Percentiles rank a stretch among this genome's conserved stretches.
Conservation (phyloP, 495 filamentous ascomycete species). For the Xylaria palmicola region DNA sequence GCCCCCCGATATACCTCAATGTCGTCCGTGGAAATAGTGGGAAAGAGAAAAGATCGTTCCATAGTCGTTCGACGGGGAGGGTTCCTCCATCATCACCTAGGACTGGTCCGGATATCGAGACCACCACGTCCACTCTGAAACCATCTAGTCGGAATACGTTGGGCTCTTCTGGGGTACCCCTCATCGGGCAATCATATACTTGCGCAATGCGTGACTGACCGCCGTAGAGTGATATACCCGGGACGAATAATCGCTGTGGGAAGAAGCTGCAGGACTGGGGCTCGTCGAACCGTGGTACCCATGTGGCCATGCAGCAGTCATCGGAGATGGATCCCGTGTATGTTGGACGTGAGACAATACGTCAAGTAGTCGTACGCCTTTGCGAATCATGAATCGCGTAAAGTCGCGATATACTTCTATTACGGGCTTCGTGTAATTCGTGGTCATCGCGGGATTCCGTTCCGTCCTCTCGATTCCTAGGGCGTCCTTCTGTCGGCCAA, state of each 20-base stretch:
- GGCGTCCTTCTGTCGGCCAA: neutral
- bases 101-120: neutral
- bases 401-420: conserved; percentile 17
- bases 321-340: conserved; percentile 5
- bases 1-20: neutral
- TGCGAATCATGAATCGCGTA: conserved; percentile 9
- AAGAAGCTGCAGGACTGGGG: conserved; percentile 12
- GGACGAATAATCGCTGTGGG: conserved; percentile 6
- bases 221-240: conserved; percentile 2
- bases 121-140: conserved; percentile 10
- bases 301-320: conserved; percentile 6
- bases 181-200: conserved; percentile 4
- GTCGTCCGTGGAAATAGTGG: conserved; percentile 9
- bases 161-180: neutral
- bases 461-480: neutral
- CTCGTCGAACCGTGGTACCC: conserved; percentile 15
- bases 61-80: conserved; percentile 9
- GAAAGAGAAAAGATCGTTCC: conserved; percentile 11
- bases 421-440: conserved; percentile 16
- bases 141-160: conserved; percentile 8
- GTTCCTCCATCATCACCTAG: neutral
- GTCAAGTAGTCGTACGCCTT: conserved; percentile 5
- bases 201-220: conserved; percentile 1
- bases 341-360: conserved; percentile 20
- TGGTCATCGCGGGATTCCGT: conserved; percentile 6